These are phyloP conservation scores for Ogataea dorogensis DNA, from an alignment of 805 yeast species.

Conservation along the genomic window DNA sequence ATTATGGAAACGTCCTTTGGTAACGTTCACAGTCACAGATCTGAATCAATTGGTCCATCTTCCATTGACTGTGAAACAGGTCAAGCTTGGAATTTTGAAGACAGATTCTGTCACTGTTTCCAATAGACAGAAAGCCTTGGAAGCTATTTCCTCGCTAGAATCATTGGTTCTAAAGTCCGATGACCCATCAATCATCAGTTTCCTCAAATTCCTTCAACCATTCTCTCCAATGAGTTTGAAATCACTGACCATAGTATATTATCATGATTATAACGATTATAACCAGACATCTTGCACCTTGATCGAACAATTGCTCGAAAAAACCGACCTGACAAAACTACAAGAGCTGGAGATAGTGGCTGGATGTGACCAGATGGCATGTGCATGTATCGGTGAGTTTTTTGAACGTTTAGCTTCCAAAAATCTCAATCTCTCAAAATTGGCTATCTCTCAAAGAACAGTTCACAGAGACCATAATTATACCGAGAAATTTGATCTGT, in stretches of 20 bases:
- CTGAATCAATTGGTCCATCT: conserved; percentile 20
- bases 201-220: conserved; percentile 32
- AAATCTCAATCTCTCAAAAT: conserved; percentile 33
- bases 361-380: conserved; percentile 50
- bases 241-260: conserved; percentile 40
- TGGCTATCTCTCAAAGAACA: conserved; percentile 36
- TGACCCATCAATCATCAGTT: conserved; percentile 31
- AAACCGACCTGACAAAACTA: conserved; percentile 31
- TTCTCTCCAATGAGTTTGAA: conserved; percentile 11
- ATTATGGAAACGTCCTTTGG: conserved; percentile 11
- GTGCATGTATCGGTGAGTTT: conserved; percentile 47
- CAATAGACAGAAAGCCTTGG: conserved; percentile 3
- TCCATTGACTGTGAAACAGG: conserved; percentile 19
- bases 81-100: conserved; percentile 19
- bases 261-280: conserved; percentile 46
- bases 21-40: conserved; percentile 18
- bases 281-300: conserved; percentile 35
- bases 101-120: conserved; percentile 5
- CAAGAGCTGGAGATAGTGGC: conserved; percentile 48
- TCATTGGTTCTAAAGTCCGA: conserved; percentile 16
- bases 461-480: conserved; percentile 42
- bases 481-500: conserved; percentile 55
- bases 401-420: conserved; percentile 31
- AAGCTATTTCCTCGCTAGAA: conserved; percentile 6
- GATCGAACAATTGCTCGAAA: conserved; percentile 30